A percentile compares a stretch with the other conserved stretches of the same genome.
Conservation (phyloP, 352 stramenopile species). For the Pythium plurisporium region DNA sequence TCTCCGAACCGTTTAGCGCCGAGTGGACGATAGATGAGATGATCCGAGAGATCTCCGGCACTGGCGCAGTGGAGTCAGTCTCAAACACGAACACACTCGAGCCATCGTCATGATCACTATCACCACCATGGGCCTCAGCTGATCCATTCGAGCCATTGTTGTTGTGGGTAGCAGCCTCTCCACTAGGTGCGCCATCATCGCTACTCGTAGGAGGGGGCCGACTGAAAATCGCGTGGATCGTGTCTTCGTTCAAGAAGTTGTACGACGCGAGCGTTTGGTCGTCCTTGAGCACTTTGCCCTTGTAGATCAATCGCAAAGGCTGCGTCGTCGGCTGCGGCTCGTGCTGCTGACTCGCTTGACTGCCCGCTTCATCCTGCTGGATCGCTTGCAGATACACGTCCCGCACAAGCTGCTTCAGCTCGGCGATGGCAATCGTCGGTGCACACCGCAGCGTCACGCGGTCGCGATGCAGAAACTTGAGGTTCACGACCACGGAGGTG, state of each 20-base stretch:
- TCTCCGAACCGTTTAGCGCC: not conserved
- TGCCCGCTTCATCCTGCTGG: not conserved
- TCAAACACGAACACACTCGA: not conserved
- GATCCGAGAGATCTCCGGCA: constrained; percentile 5
- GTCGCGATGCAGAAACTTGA: constrained; percentile 27
- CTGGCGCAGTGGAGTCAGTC: not conserved
- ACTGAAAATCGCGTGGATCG: constrained; percentile 22
- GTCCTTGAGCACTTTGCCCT: constrained; percentile 24
- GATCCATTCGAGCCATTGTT: not conserved
- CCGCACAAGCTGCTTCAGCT: constrained; percentile 22
- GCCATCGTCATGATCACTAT: not conserved
- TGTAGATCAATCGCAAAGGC: constrained; percentile 25
- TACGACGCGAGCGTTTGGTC: constrained; percentile 18
- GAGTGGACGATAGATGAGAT: constrained; percentile 12
- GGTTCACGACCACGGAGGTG: constrained; percentile 4
- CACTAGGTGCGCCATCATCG: not conserved
- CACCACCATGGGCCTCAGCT: not conserved
- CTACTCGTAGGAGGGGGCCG: not conserved
- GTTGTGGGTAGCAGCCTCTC: not conserved
- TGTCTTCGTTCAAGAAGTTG: constrained; percentile 19
- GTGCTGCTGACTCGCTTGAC: constrained; percentile 4
- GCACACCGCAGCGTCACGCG: constrained; percentile 16
- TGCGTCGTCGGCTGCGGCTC: constrained; percentile 1
- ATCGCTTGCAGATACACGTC: constrained; percentile 10
- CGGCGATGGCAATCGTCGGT: constrained; percentile 15